Evolutionary conservation across 2,329 filamentous ascomycete species (phyloP).

Genomic region (Magnaporthiopsis rhizophila): DNA sequence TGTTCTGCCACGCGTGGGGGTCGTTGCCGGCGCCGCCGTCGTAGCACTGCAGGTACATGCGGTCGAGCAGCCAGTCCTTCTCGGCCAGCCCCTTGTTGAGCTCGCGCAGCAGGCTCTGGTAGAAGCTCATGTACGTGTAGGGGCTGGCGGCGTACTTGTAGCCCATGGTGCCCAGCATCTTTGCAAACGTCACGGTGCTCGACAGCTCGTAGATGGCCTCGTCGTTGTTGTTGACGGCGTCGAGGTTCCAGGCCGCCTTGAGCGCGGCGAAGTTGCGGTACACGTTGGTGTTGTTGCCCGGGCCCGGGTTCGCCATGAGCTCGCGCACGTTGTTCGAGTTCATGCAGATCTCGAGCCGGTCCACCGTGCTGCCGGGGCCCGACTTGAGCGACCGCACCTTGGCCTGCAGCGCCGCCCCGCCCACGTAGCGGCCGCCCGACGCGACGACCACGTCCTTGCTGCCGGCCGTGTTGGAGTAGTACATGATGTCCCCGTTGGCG

Average conservation of each 20-base stretch:
- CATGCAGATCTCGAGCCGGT: conserved; percentile 34
- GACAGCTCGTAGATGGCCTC: conserved; percentile 33
- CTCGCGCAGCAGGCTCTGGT: conserved; percentile 23
- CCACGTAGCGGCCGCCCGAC: conserved; percentile 35
- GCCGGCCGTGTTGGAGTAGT: conserved; percentile 34
- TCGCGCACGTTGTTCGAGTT: conserved; percentile 32
- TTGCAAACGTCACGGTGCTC: conserved; percentile 33
- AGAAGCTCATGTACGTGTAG: conserved; percentile 32
- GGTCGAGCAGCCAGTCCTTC: conserved; percentile 25
- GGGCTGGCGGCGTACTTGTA: conserved; percentile 35
- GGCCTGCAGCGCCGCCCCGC: conserved; percentile 31
- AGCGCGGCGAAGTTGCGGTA: conserved; percentile 32
- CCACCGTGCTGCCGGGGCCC: conserved; percentile 20
- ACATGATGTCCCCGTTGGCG: conserved; percentile 33
- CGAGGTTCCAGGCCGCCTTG: conserved; percentile 31
- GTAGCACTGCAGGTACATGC: conserved; percentile 36
- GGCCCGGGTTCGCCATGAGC: conserved; percentile 27
- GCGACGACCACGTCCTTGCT: conserved; percentile 28
- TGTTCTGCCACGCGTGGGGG: conserved; percentile 28
- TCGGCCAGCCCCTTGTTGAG: conserved; percentile 20
- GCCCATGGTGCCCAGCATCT: conserved; percentile 31
- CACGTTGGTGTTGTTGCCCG: conserved; percentile 24
- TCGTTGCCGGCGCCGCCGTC: conserved; percentile 34
- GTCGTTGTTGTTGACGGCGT: conserved; percentile 39
- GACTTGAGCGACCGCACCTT: conserved; percentile 8